Conservation (phyloP, 2,329 filamentous ascomycete genomes). For the Penicillium glabrum region DNA sequence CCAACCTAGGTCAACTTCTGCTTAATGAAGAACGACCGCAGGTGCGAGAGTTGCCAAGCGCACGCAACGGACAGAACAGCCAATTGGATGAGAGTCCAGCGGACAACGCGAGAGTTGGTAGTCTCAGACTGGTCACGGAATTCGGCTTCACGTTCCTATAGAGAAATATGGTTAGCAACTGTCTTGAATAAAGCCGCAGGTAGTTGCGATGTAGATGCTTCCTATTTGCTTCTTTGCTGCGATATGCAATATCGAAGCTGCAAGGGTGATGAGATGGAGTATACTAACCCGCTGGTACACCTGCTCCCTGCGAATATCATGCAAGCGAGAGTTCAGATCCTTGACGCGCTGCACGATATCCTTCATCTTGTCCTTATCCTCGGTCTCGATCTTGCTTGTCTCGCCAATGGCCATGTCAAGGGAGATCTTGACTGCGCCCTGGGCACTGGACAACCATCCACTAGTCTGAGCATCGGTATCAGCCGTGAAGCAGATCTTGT, state of each 20-base stretch:
- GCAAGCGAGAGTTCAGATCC: conserved; percentile 82
- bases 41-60: conserved; percentile 94
- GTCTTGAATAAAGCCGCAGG: not conserved
- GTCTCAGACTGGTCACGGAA: conserved; percentile 96
- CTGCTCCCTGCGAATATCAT: conserved; percentile 91
- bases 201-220: not conserved
- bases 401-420: conserved; percentile 93
- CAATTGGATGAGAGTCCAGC: conserved; percentile 92
- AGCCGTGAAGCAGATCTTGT: conserved; percentile 92
- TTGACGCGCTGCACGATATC: conserved; percentile 85
- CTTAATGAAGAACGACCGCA: conserved; percentile 99
- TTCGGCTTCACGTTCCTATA: conserved; percentile 90
- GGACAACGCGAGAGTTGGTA: conserved; percentile 86
- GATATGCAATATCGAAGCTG: not conserved
- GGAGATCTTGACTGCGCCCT: conserved; percentile 77
- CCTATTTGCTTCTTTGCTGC: not conserved
- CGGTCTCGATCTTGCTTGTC: conserved; percentile 88
- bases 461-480: conserved; percentile 67
- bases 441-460: conserved; percentile 70
- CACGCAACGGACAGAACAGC: conserved; percentile 82
- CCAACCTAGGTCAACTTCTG: conserved; percentile 85
- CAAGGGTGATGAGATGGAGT: not conserved
- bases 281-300: conserved; percentile 81
- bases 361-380: conserved; percentile 88
- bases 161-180: not conserved